phyloP scores from a whole-genome alignment of 2,329 filamentous ascomycete species.

The Alternaria novae-zelandiae region DNA sequence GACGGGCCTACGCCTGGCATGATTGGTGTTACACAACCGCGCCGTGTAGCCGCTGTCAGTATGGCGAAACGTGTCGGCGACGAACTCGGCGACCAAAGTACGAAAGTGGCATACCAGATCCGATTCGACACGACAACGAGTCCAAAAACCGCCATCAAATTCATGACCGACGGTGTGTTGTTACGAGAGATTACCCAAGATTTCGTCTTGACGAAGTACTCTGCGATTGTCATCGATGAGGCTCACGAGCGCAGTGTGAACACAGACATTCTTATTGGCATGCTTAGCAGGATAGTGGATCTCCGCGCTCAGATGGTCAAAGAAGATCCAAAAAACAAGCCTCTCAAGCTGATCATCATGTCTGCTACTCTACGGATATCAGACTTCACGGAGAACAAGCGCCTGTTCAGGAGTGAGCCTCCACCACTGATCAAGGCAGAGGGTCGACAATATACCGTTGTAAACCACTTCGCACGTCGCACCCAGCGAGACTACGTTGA shows the following conservation, averaged over 20 bases:
- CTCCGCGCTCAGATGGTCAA: constrained; percentile 76
- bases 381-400: constrained; percentile 84
- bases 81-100: constrained; percentile 79
- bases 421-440: constrained; percentile 90
- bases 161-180: constrained; percentile 98
- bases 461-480: constrained; percentile 82
- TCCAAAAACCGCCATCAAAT: constrained; percentile 87
- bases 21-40: constrained; percentile 93
- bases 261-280: constrained; percentile 96
- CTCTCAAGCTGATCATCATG: constrained; percentile 96
- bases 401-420: constrained; percentile 73
- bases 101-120: constrained; percentile 85
- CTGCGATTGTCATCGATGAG: constrained; percentile 92
- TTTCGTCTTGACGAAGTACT: constrained; percentile 87
- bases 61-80: constrained; percentile 92
- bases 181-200: constrained; percentile 90
- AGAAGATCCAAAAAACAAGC: constrained; percentile 72
- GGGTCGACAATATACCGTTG: constrained; percentile 89
- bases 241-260: constrained; percentile 97
- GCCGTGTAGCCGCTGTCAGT: constrained; percentile 92
- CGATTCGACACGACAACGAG: constrained; percentile 88
- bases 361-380: constrained; percentile 91
- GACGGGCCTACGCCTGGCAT: constrained; percentile 83
- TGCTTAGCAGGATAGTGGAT: constrained; percentile 91
- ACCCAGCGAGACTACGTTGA: constrained; percentile 90